Percentiles rank a stretch among this genome's conserved stretches.
phyloP scores from a whole-genome alignment of 139 green algal species.

The Edaphochlamys debaryana region DNA sequence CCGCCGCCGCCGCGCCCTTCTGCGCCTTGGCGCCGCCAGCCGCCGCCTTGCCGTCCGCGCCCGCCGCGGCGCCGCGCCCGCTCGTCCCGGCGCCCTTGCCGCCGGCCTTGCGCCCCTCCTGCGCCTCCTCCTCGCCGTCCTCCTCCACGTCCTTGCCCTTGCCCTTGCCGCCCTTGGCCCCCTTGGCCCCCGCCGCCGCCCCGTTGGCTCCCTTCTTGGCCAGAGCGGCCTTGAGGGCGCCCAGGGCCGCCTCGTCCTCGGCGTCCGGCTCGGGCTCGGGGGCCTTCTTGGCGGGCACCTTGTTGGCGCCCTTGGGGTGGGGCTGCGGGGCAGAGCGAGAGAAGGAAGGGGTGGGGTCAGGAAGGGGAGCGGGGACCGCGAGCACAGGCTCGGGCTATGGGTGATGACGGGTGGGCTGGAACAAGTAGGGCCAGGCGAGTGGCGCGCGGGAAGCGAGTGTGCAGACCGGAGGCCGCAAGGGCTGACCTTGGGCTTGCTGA shows the following conservation, averaged over 20 bases:
- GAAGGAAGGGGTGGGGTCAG: too few species aligned
- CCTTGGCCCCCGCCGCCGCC: not conserved
- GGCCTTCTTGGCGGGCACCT: conserved; percentile 25
- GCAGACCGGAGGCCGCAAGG: not conserved
- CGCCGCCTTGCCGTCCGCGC: not conserved
- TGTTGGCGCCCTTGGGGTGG: conserved; percentile 34
- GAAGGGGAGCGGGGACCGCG: too few species aligned
- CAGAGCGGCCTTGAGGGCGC: conserved; percentile 15
- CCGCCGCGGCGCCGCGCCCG: conserved; percentile 17
- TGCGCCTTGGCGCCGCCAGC: not conserved
- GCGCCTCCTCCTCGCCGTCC: not conserved
- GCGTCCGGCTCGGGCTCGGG: not conserved
- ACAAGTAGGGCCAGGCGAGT: too few species aligned
- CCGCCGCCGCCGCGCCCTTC: not conserved
- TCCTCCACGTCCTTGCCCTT: conserved; percentile 5
- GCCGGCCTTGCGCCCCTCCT: not conserved
- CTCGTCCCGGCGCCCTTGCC: conserved; percentile 18
- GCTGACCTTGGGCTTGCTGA: conserved; percentile 29
- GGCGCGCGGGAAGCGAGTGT: too few species aligned
- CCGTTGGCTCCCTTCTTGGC: conserved; percentile 1
- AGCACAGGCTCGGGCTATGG: too few species aligned
- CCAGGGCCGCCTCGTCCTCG: conserved; percentile 2
- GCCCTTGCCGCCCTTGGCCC: conserved; percentile 9
- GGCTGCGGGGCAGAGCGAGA: not conserved
- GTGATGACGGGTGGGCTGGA: too few species aligned